phyloP scores from a whole-genome alignment of 2,329 filamentous ascomycete genomes.

The Colletotrichum agaves region DNA sequence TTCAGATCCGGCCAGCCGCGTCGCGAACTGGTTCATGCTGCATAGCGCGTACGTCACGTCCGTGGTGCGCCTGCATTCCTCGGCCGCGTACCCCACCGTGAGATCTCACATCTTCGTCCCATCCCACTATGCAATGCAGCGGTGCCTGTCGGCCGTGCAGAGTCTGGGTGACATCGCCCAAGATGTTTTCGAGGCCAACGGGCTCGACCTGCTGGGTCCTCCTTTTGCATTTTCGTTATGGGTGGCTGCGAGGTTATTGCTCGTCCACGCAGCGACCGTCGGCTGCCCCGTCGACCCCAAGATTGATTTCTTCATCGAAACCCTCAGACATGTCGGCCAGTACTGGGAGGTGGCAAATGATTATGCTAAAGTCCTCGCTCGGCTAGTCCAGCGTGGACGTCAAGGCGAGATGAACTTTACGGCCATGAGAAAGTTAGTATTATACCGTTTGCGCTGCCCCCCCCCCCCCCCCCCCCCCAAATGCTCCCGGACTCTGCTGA shows the following conservation, averaged over 20 bases:
- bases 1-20: slow-evolving; percentile 56
- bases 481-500: slow-evolving; percentile 13
- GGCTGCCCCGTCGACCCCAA: slow-evolving; percentile 50
- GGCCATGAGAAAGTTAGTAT: slow-evolving; percentile 53
- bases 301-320: slow-evolving; percentile 57
- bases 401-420: slow-evolving; percentile 51
- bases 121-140: slow-evolving; percentile 57
- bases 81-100: slow-evolving; percentile 54
- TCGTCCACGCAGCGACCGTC: slow-evolving; percentile 54
- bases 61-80: slow-evolving; percentile 56
- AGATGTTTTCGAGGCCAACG: slow-evolving; percentile 56
- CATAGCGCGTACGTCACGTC: slow-evolving; percentile 57
- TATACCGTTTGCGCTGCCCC: neutral
- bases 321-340: slow-evolving; percentile 52
- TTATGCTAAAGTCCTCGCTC: slow-evolving; percentile 53
- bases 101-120: slow-evolving; percentile 55
- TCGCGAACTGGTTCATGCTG: slow-evolving; percentile 59
- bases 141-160: slow-evolving; percentile 56
- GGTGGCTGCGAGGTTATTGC: slow-evolving; percentile 53
- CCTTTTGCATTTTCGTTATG: slow-evolving; percentile 58
- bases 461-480: neutral
- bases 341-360: slow-evolving; percentile 57
- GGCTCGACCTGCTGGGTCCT: slow-evolving; percentile 54
- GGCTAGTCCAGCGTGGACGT: slow-evolving; percentile 50
- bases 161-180: slow-evolving; percentile 55